Evolutionary conservation across 331 rosid species (phyloP), one percentile per base, ranked within the genome.

Genomic region (Spiraea crenata): DNA sequence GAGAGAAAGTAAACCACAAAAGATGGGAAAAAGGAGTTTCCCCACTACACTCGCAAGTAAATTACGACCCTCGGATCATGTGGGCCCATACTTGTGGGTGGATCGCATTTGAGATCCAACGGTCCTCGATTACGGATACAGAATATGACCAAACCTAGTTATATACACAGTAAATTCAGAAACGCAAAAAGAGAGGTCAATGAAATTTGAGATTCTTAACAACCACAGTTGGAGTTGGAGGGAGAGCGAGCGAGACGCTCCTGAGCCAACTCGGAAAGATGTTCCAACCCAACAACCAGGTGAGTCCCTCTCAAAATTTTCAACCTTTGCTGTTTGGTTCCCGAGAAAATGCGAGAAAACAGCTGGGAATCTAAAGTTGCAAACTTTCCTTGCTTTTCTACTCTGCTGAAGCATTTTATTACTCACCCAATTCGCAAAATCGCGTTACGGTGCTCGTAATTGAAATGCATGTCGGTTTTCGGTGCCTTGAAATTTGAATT

Each of bases 221-320:
- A 57, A 34, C 41, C 35, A 8, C 42, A 3, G 45, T 37, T 15
- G 64, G 19, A 47, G 14, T 6, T 70, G 45, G 55, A 19, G 39
- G 7, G 49, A 38, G 54, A 38, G 54, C n/a, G 56, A 1, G 35
- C 7, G 73, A 52, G 63, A 5, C 15, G 3, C 37, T 15, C 46
- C 72, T 55, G 81, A 70, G 76, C 50, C 74, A 19, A 20, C 76
- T 25, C 73, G 47, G 7, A 38, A 67, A 46, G 17, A 86, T 84
- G 92, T 81, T 70, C 75, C 95, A 74, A 44, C 79, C 84, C 49
- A 50, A 49, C 55, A 74, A 49, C 85, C 78, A 77, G 91, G 95
- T 86, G 46, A 42, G 42, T 6, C 51, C 35, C 51, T 74, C 47
- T 60, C 64, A n/a, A 20, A 20, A 35, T 57, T 51, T 73, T 70